Evolutionary conservation across 2,329 filamentous ascomycete species (phyloP).

Genomic region (Rutstroemia sp.): DNA sequence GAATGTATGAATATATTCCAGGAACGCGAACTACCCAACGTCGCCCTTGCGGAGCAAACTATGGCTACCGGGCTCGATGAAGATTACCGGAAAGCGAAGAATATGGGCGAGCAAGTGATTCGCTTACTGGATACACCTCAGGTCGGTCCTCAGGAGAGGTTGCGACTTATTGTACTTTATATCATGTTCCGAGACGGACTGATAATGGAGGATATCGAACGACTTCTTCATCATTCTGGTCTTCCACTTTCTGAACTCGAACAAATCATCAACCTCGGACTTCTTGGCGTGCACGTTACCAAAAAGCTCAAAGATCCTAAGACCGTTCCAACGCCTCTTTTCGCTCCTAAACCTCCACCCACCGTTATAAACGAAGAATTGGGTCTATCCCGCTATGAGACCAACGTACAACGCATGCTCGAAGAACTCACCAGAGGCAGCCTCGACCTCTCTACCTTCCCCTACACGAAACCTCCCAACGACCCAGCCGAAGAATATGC

Average conservation of each 20-base stretch:
- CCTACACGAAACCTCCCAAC: constrained; percentile 64
- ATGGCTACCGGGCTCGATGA: constrained; percentile 90
- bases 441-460: constrained; percentile 60
- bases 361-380: constrained; percentile 64
- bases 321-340: constrained; percentile 53
- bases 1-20: constrained; percentile 95
- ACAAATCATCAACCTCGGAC: constrained; percentile 68
- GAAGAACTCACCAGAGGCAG: constrained; percentile 63
- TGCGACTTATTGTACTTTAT: constrained; percentile 81
- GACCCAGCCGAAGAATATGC: constrained; percentile 52
- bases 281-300: constrained; percentile 69
- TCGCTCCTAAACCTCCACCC: constrained; percentile 56
- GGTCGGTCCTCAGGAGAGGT: constrained; percentile 63
- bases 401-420: constrained; percentile 74
- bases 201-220: constrained; percentile 73
- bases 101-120: constrained; percentile 77
- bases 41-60: constrained; percentile 83
- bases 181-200: constrained; percentile 81
- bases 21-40: constrained; percentile 72
- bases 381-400: constrained; percentile 79
- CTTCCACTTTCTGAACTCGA: constrained; percentile 68
- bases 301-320: constrained; percentile 67
- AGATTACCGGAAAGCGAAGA: constrained; percentile 84
- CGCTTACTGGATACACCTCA: constrained; percentile 81
- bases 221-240: constrained; percentile 75